These are phyloP conservation scores for Piper betle DNA, from an alignment of 164 flowering plant species.

Conservation along the genomic window DNA sequence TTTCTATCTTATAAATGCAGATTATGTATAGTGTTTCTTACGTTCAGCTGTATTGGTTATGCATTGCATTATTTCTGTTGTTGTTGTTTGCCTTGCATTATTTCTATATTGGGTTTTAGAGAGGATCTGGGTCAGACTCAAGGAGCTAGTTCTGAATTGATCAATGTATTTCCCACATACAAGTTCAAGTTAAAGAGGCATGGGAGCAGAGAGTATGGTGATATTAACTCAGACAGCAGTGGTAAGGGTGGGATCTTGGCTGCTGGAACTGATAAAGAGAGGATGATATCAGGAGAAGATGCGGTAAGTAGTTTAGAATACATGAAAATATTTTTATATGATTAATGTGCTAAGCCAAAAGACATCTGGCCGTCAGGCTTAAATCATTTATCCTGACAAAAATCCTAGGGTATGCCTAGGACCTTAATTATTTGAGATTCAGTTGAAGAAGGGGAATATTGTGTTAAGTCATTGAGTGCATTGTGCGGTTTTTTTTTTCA, in stretches of 20 bases:
- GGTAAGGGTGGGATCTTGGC: constrained; percentile 73
- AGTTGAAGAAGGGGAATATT: no score
- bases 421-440: no score
- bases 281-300: constrained; percentile 74
- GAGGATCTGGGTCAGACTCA: constrained; percentile 60
- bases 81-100: constrained; percentile 94
- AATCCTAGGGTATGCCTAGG: no score
- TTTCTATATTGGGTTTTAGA: constrained; percentile 62
- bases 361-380: no score
- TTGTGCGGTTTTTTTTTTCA: no score
- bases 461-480: no score
- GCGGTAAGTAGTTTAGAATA: constrained; percentile 42
- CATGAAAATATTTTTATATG: background rate
- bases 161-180: constrained; percentile 66
- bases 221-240: constrained; percentile 17
- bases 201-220: constrained; percentile 24
- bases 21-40: constrained; percentile 86
- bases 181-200: constrained; percentile 57
- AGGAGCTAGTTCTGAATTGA: constrained; percentile 80
- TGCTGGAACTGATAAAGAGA: constrained; percentile 84
- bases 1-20: constrained; percentile 26
- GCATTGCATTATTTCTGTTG: no score
- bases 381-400: no score
- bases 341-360: background rate
- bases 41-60: constrained; percentile 87